A percentile compares a stretch with the other conserved stretches of the same genome.
Evolutionary conservation across 805 yeast species (phyloP).

Genomic region (Dipodascopsis uninucleata): DNA sequence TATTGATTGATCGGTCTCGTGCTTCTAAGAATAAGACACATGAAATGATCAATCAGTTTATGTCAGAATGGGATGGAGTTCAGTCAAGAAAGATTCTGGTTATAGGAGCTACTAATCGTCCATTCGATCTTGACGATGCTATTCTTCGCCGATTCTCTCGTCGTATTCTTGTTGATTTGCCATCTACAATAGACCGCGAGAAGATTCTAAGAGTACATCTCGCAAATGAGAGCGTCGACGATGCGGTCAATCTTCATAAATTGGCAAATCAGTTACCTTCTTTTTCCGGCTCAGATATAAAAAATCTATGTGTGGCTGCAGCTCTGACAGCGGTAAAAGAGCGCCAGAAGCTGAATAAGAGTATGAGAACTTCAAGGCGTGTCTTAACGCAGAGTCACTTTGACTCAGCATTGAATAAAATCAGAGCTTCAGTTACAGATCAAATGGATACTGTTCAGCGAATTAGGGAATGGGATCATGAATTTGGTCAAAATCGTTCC

Average conservation of each 20-base stretch:
- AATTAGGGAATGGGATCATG: conserved; percentile 25
- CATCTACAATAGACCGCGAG: conserved; percentile 85
- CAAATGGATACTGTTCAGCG: conserved; percentile 21
- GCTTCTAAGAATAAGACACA: conserved; percentile 87
- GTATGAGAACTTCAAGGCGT: conserved; percentile 49
- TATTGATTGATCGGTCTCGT: conserved; percentile 95
- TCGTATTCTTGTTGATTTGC: conserved; percentile 94
- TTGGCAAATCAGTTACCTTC: conserved; percentile 61
- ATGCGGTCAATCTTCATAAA: conserved; percentile 49
- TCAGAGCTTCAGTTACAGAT: conserved; percentile 22
- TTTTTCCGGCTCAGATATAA: conserved; percentile 74
- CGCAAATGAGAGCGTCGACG: conserved; percentile 54
- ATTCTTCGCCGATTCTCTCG: conserved; percentile 96
- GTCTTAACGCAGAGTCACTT: conserved; percentile 16
- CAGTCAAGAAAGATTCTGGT: conserved; percentile 97
- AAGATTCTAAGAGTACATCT: conserved; percentile 90
- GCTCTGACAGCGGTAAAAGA: conserved; percentile 77
- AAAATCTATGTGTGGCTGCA: conserved; percentile 77
- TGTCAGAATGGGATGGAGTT: conserved; percentile 99
- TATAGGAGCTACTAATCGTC: conserved; percentile 98
- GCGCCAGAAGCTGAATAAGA: too few relatives aligned
- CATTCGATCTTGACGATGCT: conserved; percentile 98
- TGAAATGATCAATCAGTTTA: conserved; percentile 90
- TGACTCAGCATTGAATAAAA: conserved; percentile 18
- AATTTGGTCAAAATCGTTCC: conserved; percentile 21